Evolutionary conservation across 352 stramenopile species (phyloP).

Genomic region (Pythium chondricola): DNA sequence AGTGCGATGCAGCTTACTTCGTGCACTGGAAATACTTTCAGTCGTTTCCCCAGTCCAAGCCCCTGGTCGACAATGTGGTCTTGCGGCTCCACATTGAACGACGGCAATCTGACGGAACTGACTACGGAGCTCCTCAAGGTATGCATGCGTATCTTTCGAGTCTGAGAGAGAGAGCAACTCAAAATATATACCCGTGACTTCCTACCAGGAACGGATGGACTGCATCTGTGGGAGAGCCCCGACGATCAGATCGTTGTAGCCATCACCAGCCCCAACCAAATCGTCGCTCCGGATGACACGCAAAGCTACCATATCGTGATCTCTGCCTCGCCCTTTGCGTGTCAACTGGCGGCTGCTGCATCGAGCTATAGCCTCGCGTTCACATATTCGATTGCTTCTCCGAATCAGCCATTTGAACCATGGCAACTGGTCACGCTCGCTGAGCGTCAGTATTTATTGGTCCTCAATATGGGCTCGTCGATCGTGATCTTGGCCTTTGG

Average conservation of each 20-base stretch:
- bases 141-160: neutral
- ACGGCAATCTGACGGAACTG: constrained; percentile 1
- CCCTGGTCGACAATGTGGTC: neutral
- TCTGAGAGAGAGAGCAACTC: neutral
- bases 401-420: constrained; percentile 25
- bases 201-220: constrained; percentile 14
- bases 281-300: constrained; percentile 18
- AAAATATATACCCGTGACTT: neutral
- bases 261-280: constrained; percentile 22
- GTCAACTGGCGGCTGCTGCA: neutral
- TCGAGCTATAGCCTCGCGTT: constrained; percentile 31
- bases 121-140: neutral
- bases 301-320: constrained; percentile 32
- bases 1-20: constrained; percentile 26
- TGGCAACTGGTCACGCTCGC: constrained; percentile 38
- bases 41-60: neutral
- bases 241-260: constrained; percentile 43
- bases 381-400: constrained; percentile 22
- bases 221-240: constrained; percentile 57
- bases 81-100: constrained; percentile 5
- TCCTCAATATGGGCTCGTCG: constrained; percentile 36
- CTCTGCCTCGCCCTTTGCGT: constrained; percentile 30
- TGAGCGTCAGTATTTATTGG: constrained; percentile 31
- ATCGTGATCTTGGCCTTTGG: constrained; percentile 28
- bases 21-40: constrained; percentile 44